These are phyloP conservation scores for Pythium brassicae DNA, from an alignment of 352 stramenopile species.

Conservation along the genomic window DNA sequence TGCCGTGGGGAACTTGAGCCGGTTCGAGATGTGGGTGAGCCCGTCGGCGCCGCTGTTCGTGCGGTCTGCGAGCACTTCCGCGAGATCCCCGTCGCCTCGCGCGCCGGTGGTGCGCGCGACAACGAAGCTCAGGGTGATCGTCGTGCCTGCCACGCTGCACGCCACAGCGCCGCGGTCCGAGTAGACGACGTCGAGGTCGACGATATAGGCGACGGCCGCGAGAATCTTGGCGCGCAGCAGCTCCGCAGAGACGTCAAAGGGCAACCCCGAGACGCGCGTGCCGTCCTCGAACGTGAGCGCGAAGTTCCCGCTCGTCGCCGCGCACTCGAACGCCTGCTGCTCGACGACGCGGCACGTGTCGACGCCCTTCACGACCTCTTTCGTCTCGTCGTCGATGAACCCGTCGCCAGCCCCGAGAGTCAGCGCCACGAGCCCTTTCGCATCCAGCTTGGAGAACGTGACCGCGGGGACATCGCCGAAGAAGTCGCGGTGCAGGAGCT, in stretches of 20 bases:
- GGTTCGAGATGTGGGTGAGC: slow-evolving; percentile 59
- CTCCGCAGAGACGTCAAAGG: slow-evolving; percentile 36
- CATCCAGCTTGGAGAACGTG: slow-evolving; percentile 46
- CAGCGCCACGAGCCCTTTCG: slow-evolving; percentile 42
- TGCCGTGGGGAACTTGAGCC: slow-evolving; percentile 42
- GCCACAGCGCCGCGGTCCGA: slow-evolving; percentile 23
- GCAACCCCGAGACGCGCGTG: slow-evolving; percentile 31
- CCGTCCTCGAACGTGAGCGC: slow-evolving; percentile 64
- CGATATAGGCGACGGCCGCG: slow-evolving; percentile 41
- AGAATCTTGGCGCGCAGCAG: slow-evolving; percentile 40
- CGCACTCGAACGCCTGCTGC: slow-evolving; percentile 54
- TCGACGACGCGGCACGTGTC: slow-evolving; percentile 67
- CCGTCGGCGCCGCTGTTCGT: slow-evolving; percentile 49
- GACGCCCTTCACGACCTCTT: slow-evolving; percentile 65
- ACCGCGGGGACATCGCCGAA: slow-evolving; percentile 62
- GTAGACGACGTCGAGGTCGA: slow-evolving; percentile 60
- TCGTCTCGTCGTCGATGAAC: slow-evolving; percentile 61
- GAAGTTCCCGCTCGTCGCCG: slow-evolving; percentile 63
- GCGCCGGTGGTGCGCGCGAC: slow-evolving; percentile 39
- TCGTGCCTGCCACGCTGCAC: slow-evolving; percentile 49
- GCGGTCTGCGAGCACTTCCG: slow-evolving; percentile 35
- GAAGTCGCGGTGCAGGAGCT: slow-evolving; percentile 46
- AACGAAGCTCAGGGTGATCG: slow-evolving; percentile 58
- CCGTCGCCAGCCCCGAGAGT: slow-evolving; percentile 39
- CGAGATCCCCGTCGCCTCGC: slow-evolving; percentile 49